Percentiles rank a stretch among this genome's conserved stretches.
Conservation (phyloP, 805 yeast species). For the Ogataea haglerorum region DNA sequence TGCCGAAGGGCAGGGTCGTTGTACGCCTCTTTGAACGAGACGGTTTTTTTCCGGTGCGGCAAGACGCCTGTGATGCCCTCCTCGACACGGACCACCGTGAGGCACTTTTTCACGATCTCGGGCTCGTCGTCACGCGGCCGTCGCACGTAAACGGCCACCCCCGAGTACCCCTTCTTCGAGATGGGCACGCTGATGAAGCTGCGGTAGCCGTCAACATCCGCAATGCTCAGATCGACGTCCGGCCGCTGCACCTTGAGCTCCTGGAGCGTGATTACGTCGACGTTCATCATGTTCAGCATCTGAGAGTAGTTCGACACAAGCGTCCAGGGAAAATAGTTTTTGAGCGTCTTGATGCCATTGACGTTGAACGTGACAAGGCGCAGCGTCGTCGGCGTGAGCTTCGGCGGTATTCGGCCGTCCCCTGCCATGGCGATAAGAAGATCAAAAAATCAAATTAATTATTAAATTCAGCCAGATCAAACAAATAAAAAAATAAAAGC, state of each 20-base stretch:
- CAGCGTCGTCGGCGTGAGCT: constrained; percentile 14
- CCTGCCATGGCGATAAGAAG: neutral
- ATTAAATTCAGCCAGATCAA: neutral
- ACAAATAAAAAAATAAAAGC: neutral
- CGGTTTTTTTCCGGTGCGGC: constrained; percentile 15
- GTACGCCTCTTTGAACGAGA: constrained; percentile 29
- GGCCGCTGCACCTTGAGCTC: constrained; percentile 70
- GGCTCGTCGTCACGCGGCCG: constrained; percentile 45
- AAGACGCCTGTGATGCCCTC: constrained; percentile 85
- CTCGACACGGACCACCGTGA: constrained; percentile 71
- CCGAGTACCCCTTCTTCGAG: constrained; percentile 79
- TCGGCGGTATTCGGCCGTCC: constrained; percentile 10
- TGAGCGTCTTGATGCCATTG: constrained; percentile 77
- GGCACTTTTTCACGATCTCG: constrained; percentile 29
- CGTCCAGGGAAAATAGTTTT: constrained; percentile 85
- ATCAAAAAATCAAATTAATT: neutral
- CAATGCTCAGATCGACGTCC: constrained; percentile 37
- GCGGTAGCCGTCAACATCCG: constrained; percentile 51
- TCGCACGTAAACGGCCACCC: constrained; percentile 81
- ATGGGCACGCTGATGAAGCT: constrained; percentile 69
- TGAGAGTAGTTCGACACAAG: constrained; percentile 38
- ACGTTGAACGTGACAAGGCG: constrained; percentile 63
- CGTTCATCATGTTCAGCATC: constrained; percentile 53
- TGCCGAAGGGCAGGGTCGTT: constrained; percentile 10
- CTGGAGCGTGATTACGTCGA: constrained; percentile 82